Base-by-base conservation (phyloP, 192 early-diverging fungal species). In the Coemansia umbellata region DNA sequence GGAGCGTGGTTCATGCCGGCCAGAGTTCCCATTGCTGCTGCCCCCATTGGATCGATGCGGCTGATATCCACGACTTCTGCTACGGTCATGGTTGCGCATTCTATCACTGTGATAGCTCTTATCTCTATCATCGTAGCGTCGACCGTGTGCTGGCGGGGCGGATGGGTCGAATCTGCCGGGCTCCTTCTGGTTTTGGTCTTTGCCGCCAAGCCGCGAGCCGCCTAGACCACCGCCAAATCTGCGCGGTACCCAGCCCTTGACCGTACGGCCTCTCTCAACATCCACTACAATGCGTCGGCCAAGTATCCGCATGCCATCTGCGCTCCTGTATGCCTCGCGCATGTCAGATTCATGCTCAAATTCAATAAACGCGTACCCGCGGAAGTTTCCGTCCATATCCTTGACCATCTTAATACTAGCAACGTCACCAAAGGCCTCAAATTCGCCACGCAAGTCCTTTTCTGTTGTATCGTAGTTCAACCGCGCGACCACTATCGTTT, bases 311-410 rank as follows among this genome's bases (percentile, higher is more conserved):
- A 88, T 68, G 3, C 91, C 92, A 69, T 98, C 95, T 5, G 90
- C 88, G 58, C 89, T 87, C 37, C 57, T 37, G 60, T 59, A 67
- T 5, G 75, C 75, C 13, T 81, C 79, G 50, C 82, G 82, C 85
- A 94, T 84, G 53, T 89, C 90, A 15, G 78, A 69, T 70, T 98
- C 95, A 39, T 87, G 80, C 58, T 90, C 93, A 66, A 82, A 98
- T 74, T 98, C 95, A 55, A 98, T 83, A 58, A 98, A 98, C 0
- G 92, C 95, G 55, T 96, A 98, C 31, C 95, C 94, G 60, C 87
- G 82, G 14, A 91, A 86, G 66, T 92, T 86, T 7, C 82, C 84
- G 0, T 80, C 78, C 56, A 70, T 64, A 52, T 86, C 80, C 40
- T 77, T 81, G 21, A 93, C 90, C 47, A 93, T 83, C 62, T 90